phyloP scores from a whole-genome alignment of 2,329 filamentous ascomycete species.

The Boeremia lycopersici region DNA sequence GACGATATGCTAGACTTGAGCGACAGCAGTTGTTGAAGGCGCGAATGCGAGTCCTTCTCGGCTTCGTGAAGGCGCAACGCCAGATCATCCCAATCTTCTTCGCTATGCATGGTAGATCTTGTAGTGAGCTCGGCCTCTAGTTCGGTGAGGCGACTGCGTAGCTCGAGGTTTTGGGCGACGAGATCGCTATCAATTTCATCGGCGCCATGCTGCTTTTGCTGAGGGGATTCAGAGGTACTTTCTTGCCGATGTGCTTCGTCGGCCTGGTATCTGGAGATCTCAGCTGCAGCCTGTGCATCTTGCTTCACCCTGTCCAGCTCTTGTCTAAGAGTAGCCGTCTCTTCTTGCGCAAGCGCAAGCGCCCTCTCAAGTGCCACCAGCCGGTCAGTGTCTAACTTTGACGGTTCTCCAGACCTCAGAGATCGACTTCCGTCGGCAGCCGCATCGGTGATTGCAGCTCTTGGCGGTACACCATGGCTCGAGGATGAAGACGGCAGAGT shows the following conservation, averaged over 20 bases:
- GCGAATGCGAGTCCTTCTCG: constrained; percentile 63
- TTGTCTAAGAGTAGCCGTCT: constrained; percentile 30
- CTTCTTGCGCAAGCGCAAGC: constrained; percentile 29
- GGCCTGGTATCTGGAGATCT: constrained; percentile 28
- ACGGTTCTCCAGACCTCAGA: neutral
- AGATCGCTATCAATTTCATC: neutral
- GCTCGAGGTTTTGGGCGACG: constrained; percentile 29
- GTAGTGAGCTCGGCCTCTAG: constrained; percentile 34
- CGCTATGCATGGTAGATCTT: constrained; percentile 15
- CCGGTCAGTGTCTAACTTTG: constrained; percentile 10
- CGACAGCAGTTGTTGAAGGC: constrained; percentile 67
- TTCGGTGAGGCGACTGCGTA: constrained; percentile 31
- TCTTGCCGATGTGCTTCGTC: constrained; percentile 11
- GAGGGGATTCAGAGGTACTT: neutral
- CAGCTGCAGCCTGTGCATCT: constrained; percentile 26
- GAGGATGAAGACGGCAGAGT: neutral
- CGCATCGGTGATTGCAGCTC: neutral
- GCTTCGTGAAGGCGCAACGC: constrained; percentile 37
- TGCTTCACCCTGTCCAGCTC: constrained; percentile 35
- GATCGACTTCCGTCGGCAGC: neutral
- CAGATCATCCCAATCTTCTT: constrained; percentile 36
- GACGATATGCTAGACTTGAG: constrained; percentile 75
- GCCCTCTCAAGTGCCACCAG: constrained; percentile 37
- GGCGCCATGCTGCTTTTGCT: neutral
- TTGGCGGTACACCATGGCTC: neutral